These are phyloP conservation scores for Cercospora brassicicola DNA, from an alignment of 2,329 filamentous ascomycete genomes.

Conservation along the genomic window DNA sequence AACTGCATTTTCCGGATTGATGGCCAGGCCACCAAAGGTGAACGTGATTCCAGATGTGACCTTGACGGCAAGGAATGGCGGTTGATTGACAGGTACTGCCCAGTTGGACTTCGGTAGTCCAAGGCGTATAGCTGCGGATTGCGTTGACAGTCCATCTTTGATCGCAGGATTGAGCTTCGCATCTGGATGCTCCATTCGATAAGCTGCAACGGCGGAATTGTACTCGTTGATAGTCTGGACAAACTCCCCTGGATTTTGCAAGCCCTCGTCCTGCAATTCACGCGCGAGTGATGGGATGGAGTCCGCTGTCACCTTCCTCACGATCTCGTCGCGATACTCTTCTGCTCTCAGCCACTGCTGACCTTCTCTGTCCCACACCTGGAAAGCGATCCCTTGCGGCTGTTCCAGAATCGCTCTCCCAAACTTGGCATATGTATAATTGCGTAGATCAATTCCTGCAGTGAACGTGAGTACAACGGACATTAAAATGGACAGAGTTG, in stretches of 20 bases:
- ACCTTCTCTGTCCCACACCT: slow-evolving; percentile 61
- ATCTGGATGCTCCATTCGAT: slow-evolving; percentile 48
- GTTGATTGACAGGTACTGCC: slow-evolving; percentile 59
- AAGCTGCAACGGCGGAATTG: slow-evolving; percentile 57
- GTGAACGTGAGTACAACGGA: not conserved
- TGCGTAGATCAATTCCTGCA: slow-evolving; percentile 58
- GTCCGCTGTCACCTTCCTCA: slow-evolving; percentile 53
- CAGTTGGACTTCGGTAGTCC: slow-evolving; percentile 64
- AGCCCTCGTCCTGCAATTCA: slow-evolving; percentile 49
- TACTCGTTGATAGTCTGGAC: slow-evolving; percentile 56
- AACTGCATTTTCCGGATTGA: slow-evolving; percentile 55
- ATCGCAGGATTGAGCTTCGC: slow-evolving; percentile 59
- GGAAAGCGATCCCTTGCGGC: slow-evolving; percentile 60
- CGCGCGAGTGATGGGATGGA: slow-evolving; percentile 59
- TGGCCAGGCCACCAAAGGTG: slow-evolving; percentile 64
- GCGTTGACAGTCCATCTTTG: slow-evolving; percentile 63
- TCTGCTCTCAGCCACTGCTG: slow-evolving; percentile 58
- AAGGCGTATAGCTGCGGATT: slow-evolving; percentile 50
- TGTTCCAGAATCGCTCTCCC: slow-evolving; percentile 62
- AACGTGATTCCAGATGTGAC: slow-evolving; percentile 68
- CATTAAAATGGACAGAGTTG: not conserved
- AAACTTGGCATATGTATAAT: slow-evolving; percentile 68
- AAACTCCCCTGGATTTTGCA: slow-evolving; percentile 51
- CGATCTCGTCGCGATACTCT: slow-evolving; percentile 62
- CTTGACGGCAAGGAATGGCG: slow-evolving; percentile 63